phyloP scores from a whole-genome alignment of 169 alveolate species.

The Plasmodium cynomolgi region DNA sequence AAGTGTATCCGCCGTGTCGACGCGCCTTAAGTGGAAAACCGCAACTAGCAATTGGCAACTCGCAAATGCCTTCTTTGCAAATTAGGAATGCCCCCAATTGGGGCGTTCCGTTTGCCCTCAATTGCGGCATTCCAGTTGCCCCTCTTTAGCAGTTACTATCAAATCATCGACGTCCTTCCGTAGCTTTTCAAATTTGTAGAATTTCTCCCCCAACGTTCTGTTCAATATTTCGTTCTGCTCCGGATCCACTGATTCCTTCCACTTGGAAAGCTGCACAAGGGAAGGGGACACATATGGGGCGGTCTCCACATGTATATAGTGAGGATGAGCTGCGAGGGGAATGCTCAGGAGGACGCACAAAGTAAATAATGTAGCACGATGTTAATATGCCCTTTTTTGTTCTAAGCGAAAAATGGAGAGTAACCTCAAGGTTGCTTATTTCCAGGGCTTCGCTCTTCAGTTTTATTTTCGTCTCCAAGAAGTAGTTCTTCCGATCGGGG shows the following conservation, averaged over 20 bases:
- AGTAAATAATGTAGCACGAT: not conserved
- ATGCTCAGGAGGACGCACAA: not conserved
- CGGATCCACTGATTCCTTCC: conserved; percentile 35
- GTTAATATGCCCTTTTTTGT: not conserved
- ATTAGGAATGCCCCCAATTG: not conserved
- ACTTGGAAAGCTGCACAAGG: conserved; percentile 17
- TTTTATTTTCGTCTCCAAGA: conserved; percentile 55
- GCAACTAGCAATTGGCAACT: not conserved
- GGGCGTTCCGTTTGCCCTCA: not conserved
- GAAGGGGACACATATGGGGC: not conserved
- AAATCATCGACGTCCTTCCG: conserved; percentile 45
- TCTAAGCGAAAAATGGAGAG: not conserved
- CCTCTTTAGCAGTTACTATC: not conserved
- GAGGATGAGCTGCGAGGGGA: not conserved
- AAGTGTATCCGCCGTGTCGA: not conserved
- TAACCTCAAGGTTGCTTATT: conserved; percentile 23
- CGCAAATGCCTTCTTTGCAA: not conserved
- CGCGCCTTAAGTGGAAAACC: not conserved
- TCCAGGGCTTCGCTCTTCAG: conserved; percentile 57
- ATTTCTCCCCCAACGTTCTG: conserved; percentile 13
- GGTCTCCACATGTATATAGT: not conserved
- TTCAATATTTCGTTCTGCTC: conserved; percentile 48
- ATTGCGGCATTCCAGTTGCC: not conserved
- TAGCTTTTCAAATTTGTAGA: conserved; percentile 35
- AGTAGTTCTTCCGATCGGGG: conserved; percentile 23